phyloP scores from a whole-genome alignment of 306 rosid genomes.

The Benincasa hispida region DNA sequence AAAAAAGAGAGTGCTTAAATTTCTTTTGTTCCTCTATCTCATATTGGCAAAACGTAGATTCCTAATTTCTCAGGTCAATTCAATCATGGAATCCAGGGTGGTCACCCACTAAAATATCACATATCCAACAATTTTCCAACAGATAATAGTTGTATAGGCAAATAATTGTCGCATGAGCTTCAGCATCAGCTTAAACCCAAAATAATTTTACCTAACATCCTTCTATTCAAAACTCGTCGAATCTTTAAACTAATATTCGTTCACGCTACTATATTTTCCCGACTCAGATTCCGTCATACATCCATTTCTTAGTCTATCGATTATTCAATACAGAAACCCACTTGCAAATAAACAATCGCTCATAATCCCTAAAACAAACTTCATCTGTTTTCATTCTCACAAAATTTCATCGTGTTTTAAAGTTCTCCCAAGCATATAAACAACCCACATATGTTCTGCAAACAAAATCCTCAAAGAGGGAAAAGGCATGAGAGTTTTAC shows the following conservation, averaged over 20 bases:
- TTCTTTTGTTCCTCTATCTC: not conserved
- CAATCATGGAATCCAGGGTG: not conserved
- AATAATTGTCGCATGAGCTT: not conserved
- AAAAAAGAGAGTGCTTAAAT: not conserved
- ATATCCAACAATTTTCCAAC: not conserved
- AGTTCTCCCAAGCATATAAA: not conserved
- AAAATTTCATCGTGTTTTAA: not conserved
- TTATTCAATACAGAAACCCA: not conserved
- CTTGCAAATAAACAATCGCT: not conserved
- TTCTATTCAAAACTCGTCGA: not conserved
- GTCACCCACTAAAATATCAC: not conserved
- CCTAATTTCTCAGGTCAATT: not conserved
- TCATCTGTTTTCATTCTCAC: not conserved
- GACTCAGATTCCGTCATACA: not conserved
- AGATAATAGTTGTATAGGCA: not conserved
- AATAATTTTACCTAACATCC: not conserved
- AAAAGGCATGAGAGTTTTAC: not conserved
- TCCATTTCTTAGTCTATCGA: not conserved
- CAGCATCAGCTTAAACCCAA: not conserved
- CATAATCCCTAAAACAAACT: not conserved
- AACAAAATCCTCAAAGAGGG: not conserved
- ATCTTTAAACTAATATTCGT: not conserved
- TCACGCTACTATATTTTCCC: not conserved
- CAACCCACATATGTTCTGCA: not conserved
- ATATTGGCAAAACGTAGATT: not conserved